Evolutionary conservation across 2,329 filamentous ascomycete species (phyloP).

Genomic region (Rhinocladiella similis): DNA sequence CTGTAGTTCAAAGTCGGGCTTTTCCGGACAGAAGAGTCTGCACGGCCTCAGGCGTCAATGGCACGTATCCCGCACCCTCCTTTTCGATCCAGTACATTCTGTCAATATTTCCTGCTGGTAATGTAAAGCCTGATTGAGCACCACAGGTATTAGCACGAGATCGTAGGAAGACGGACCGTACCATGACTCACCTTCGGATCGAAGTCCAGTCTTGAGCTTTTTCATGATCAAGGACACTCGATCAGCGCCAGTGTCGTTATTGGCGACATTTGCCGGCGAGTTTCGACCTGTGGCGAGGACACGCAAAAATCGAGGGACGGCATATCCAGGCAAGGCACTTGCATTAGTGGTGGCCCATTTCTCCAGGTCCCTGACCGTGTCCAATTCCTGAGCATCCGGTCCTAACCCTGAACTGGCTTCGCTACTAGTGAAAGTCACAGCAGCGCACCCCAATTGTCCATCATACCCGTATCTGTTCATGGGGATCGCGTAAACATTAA

Average conservation of each 20-base stretch:
- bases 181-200: conserved; percentile 11
- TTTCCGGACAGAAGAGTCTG: conserved; percentile 10
- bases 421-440: conserved; percentile 11
- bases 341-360: conserved; percentile 12
- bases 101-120: conserved; percentile 2
- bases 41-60: conserved; percentile 4
- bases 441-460: conserved; percentile 20
- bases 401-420: not conserved
- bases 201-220: conserved; percentile 18
- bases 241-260: conserved; percentile 25
- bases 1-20: conserved; percentile 4
- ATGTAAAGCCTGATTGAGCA: conserved; percentile 1
- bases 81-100: conserved; percentile 18
- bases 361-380: conserved; percentile 15
- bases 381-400: not conserved
- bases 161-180: too few species aligned
- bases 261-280: conserved; percentile 8
- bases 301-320: conserved; percentile 20
- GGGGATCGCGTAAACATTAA: conserved; percentile 27
- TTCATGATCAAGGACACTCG: conserved; percentile 19
- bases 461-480: conserved; percentile 27
- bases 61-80: conserved; percentile 13
- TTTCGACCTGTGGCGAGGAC: conserved; percentile 11
- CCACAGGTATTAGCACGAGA: too few species aligned
- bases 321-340: conserved; percentile 19